Conservation (phyloP, 306 rosid genomes). For the Rosa persica region DNA sequence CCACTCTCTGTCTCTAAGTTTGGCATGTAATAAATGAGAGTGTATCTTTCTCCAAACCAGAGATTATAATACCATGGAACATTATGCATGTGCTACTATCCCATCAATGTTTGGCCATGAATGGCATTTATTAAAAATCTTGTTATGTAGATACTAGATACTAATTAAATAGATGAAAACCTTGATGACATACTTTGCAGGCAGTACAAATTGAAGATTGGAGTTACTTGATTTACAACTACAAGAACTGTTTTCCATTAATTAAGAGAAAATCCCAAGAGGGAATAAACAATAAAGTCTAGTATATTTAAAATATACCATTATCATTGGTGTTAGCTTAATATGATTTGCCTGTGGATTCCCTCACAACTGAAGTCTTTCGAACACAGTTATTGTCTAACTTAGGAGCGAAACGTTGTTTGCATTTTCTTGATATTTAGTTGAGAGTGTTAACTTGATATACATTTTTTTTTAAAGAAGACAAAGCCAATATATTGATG, state of each 20-base stretch:
- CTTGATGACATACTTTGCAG: conserved; percentile 5
- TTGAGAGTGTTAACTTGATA: neutral
- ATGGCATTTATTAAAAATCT: conserved; percentile 20
- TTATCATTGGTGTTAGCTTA: neutral
- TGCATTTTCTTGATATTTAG: neutral
- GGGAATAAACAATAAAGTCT: neutral
- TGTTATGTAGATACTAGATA: conserved; percentile 8
- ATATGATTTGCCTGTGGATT: neutral
- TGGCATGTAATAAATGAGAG: neutral
- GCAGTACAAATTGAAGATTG: neutral
- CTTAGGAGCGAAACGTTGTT: neutral
- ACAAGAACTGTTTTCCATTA: neutral
- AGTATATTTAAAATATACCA: neutral
- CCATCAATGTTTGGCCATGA: conserved; percentile 19
- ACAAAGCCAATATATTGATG: too few relatives aligned
- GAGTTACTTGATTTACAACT: neutral
- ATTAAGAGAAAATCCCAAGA: neutral
- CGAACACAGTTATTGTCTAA: neutral
- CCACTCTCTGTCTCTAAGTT: neutral
- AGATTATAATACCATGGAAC: conserved; percentile 10
- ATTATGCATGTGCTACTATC: conserved; percentile 17
- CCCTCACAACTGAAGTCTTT: neutral
- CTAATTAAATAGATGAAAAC: conserved; percentile 10
- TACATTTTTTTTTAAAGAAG: neutral
- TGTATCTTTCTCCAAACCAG: conserved; percentile 4